A percentile compares a stretch with the other conserved stretches of the same genome.
These are phyloP conservation scores for Suhomyces terraborum DNA, from an alignment of 1,139 yeast species.

Conservation along the genomic window DNA sequence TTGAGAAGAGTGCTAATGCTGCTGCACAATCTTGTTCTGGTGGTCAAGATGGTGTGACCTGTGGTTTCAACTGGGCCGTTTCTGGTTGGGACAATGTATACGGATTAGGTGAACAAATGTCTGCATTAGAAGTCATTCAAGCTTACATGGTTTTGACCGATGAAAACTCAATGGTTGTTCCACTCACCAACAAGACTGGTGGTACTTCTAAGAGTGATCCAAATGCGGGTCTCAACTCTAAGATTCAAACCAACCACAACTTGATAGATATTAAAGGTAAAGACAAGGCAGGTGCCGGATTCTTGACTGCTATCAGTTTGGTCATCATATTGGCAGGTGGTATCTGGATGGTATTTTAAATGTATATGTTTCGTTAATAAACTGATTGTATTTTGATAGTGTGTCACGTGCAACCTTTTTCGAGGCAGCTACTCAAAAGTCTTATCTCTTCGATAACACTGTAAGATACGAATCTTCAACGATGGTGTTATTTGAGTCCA, in stretches of 20 bases:
- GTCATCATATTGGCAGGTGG: conserved; percentile 41
- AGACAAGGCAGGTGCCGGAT: conserved; percentile 53
- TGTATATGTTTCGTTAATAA: background rate
- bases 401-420: background rate
- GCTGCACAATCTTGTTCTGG: conserved; percentile 86
- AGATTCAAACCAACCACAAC: conserved; percentile 35
- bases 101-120: conserved; percentile 95
- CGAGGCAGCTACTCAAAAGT: background rate
- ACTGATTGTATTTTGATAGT: background rate
- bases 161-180: conserved; percentile 53
- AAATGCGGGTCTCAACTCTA: conserved; percentile 40
- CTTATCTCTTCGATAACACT: background rate
- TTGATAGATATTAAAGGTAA: conserved; percentile 33
- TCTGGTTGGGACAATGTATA: conserved; percentile 73
- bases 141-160: conserved; percentile 49
- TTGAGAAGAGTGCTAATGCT: conserved; percentile 68
- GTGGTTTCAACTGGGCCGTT: conserved; percentile 80
- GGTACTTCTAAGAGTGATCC: conserved; percentile 59
- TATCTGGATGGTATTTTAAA: conserved; percentile 49
- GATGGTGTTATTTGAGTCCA: conserved; percentile 47
- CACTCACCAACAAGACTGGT: conserved; percentile 58
- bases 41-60: conserved; percentile 85
- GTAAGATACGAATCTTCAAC: background rate
- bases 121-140: conserved; percentile 78
- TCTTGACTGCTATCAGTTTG: conserved; percentile 46